Base-by-base conservation (phyloP, 2,329 filamentous ascomycete species). In the Penicillium brasilianum region DNA sequence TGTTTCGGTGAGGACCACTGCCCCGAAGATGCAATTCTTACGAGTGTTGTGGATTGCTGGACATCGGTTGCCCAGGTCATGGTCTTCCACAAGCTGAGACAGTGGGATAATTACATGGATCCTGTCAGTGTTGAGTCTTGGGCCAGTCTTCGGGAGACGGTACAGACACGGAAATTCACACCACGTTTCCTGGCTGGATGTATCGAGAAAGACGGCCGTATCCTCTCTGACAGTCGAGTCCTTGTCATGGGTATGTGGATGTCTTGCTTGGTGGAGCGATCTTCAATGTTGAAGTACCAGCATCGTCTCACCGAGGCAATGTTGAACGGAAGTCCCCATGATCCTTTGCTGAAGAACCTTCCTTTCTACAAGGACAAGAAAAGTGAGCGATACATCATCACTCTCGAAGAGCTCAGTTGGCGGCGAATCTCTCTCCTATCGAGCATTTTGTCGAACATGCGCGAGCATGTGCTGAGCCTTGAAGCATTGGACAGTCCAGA, bases 211-310 rank as follows among this genome's bases (percentile, higher is more conserved):
- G 78, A 83, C 51, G 39, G 64, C 0, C 64, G 65, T n/a, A 75
- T 78, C 34, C 78, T 82, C 51, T 61, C 74, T 8, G 77, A 83
- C 37, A 81, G 85, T 62, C 79, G 76, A 56, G 61, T 74, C 5
- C 78, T 80, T n/a, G 80, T 86, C 50, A 68, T 87, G n/a, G 76
- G 76, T 6, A 78, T 81, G 41, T 86, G 87, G 80, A 68, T 88
- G 37, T 74, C 80, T 13, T 85, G 79, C 14, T 72, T 89, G 28
- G 84, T 85, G 2, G 87, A 89, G 66, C 80, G 87, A 52, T 83
- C 85, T 55, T 84, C 86, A 2, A 78, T 83, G 74, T 77, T 89
- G 46, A 87, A 87, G 66, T 88, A 84, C 63, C 87, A 89, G 68
- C 81, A 88, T 70, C 74, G 76, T 25, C 77, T 89, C 7, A 85